phyloP scores from a whole-genome alignment of 441 rosid species.

The Adansonia gregorii region DNA sequence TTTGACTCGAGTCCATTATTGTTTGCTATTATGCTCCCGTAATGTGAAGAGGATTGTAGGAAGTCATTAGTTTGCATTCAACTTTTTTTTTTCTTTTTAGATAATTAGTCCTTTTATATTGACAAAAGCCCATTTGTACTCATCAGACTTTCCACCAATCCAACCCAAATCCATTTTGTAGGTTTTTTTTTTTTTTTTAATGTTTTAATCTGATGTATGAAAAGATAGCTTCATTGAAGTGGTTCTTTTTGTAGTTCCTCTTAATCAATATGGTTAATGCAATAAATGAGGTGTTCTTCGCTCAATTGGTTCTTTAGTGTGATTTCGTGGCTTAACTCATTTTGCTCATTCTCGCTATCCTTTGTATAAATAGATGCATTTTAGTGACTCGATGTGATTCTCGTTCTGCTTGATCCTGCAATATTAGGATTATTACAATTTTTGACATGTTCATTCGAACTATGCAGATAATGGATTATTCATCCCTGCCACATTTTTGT shows the following conservation, averaged over 20 bases:
- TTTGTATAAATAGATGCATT: neutral
- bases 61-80: neutral
- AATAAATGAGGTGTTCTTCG: neutral
- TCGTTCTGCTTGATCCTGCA: neutral
- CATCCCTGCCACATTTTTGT: conserved; percentile 71
- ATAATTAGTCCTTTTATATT: neutral
- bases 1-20: neutral
- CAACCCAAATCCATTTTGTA: neutral
- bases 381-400: neutral
- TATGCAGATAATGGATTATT: conserved; percentile 65
- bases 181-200: neutral
- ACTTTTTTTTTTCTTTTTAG: neutral
- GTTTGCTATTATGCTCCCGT: neutral
- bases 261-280: neutral
- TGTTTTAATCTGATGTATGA: conserved; percentile 7
- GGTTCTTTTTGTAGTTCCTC: neutral
- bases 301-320: neutral
- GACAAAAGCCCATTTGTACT: neutral
- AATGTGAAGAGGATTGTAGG: neutral
- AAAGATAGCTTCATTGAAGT: conserved; percentile 4
- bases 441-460: neutral
- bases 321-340: neutral
- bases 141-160: neutral
- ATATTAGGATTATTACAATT: neutral
- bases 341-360: neutral